Evolutionary conservation across 208 protist species (phyloP).

Genomic region (Leishmania guyanensis): DNA sequence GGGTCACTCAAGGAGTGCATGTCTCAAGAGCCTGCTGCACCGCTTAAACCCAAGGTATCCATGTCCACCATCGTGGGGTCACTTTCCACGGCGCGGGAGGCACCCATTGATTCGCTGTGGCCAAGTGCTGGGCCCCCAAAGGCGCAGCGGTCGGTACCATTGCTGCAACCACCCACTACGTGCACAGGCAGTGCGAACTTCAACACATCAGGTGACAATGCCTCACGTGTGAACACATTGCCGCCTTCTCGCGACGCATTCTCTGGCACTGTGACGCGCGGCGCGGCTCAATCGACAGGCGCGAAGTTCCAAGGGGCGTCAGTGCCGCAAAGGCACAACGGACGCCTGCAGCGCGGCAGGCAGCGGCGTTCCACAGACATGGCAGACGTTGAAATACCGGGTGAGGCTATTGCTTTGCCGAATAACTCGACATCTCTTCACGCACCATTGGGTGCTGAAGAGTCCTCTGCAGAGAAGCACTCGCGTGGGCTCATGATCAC

Average conservation of each 20-base stretch:
- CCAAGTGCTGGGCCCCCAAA: not conserved
- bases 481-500: not conserved
- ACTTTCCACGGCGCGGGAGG: not conserved
- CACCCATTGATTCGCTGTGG: not conserved
- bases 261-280: not conserved
- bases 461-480: not conserved
- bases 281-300: constrained; percentile 4
- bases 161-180: not conserved
- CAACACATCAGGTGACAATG: not conserved
- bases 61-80: not conserved
- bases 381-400: constrained; percentile 19
- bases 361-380: constrained; percentile 24
- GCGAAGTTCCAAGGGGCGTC: not conserved
- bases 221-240: not conserved
- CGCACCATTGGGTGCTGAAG: not conserved
- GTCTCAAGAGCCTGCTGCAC: not conserved
- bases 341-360: not conserved
- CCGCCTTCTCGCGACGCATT: not conserved
- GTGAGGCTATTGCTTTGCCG: not conserved
- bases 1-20: not conserved
- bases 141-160: not conserved
- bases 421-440: not conserved
- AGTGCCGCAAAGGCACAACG: constrained; percentile 7
- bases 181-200: not conserved
- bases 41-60: not conserved